Percentiles rank a stretch among this genome's conserved stretches.
Evolutionary conservation across 2,329 filamentous ascomycete species (phyloP).

Genomic region (Cryphonectria radicalis): DNA sequence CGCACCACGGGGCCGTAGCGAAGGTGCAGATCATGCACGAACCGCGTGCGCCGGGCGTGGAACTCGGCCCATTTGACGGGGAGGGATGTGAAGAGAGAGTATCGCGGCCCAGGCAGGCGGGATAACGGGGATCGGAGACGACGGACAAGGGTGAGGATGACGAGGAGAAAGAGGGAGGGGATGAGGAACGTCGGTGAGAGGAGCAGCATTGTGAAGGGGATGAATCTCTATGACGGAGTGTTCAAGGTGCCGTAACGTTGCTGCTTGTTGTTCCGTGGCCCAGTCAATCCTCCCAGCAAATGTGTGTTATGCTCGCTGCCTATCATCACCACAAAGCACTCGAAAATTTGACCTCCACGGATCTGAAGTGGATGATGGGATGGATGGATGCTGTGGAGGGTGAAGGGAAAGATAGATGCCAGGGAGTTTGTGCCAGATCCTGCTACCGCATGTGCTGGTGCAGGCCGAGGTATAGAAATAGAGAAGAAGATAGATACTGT

Average conservation of each 20-base stretch:
- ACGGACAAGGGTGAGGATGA: slow-evolving; percentile 25
- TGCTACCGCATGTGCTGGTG: neutral
- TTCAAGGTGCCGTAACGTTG: neutral
- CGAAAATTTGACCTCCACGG: too few species aligned
- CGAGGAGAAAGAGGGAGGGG: slow-evolving; percentile 22
- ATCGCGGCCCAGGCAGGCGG: slow-evolving; percentile 52
- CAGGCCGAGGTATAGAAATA: neutral
- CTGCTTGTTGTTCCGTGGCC: neutral
- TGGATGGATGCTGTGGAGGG: neutral
- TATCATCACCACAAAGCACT: neutral
- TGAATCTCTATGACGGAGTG: neutral
- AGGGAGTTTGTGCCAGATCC: neutral
- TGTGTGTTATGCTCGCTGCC: neutral
- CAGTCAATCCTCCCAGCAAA: neutral
- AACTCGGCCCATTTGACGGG: slow-evolving; percentile 62
- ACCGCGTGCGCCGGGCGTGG: slow-evolving; percentile 53
- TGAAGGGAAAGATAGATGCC: neutral
- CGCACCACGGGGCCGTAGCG: slow-evolving; percentile 62
- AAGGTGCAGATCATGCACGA: slow-evolving; percentile 60
- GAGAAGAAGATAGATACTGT: neutral
- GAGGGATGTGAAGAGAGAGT: slow-evolving; percentile 55
- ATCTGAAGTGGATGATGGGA: neutral
- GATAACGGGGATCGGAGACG: slow-evolving; percentile 44
- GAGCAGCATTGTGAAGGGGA: slow-evolving; percentile 29
- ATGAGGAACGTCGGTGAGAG: slow-evolving; percentile 31